Base-by-base conservation (phyloP, 768 basidiomycete species). In the Multifurca ochricompacta region DNA sequence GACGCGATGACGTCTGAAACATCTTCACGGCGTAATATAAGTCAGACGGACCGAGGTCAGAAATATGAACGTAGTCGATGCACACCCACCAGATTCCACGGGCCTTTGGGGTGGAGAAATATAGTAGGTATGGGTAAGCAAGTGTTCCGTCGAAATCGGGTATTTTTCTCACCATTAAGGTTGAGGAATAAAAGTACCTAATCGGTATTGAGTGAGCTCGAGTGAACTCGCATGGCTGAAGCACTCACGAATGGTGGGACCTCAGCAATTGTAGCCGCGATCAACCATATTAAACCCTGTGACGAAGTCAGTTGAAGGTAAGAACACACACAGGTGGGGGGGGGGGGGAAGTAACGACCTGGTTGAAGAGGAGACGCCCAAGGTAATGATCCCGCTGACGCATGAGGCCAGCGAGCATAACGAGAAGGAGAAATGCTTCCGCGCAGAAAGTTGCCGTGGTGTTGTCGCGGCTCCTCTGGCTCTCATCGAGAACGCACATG, bases 341-440 rank as follows among this genome's bases (percentile, higher is more conserved):
- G 7, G 21, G 23, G 7, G 28, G 3, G 39, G 25, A 35, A 28
- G 32, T 25, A 37, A n/a, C 32, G 1, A 55, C 53, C 43, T 55
- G 57, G 7, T 56, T 39, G 9, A 59, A 59, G 46, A 59, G 48
- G 36, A 56, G 34, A 16, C 57, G 57, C 21, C 57, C 53, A 6
- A 59, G 48, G 21, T 39, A 27, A 37, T 59, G 57, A 11, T 50
- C 57, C 35, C 57, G 57, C 41, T 59, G 31, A n/a, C 54, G 41
- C 31, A 55, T 2, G 9, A 59, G 57, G 23, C 57, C 57, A 14
- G 23, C 4, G 18, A 50, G 41, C 54, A 50, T 56, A 7, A 56
- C 8, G 28, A 40, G 8, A 31, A 56, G 48, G 8, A 56, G 31
- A 36, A 59, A 18, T 13, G 40, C n/a, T 27, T 59, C 57, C 39